Conservation (phyloP, 345 rosid species). For the Sisymbrium irio region DNA sequence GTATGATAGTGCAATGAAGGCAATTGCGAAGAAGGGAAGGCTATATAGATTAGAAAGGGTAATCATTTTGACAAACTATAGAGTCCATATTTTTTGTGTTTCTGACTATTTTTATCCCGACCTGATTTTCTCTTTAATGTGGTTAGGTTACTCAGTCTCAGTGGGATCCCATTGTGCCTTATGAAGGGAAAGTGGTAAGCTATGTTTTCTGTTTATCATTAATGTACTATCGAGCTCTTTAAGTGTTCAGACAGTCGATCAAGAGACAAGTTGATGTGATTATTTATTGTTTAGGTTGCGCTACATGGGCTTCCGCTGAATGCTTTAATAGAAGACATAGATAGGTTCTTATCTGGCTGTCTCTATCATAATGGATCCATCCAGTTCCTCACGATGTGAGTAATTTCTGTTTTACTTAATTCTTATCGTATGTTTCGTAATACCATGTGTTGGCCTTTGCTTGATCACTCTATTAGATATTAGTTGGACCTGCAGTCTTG, state of each 20-base stretch:
- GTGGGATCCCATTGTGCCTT: conserved; percentile 51
- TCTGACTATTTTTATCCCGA: neutral
- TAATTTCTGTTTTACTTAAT: neutral
- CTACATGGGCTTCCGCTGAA: conserved; percentile 57
- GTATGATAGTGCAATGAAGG: conserved; percentile 42
- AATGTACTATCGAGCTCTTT: neutral
- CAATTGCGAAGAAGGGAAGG: conserved; percentile 47
- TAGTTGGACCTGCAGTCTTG: too few species aligned
- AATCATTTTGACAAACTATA: conserved; percentile 14
- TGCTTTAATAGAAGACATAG: conserved; percentile 56
- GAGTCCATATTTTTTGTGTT: neutral
- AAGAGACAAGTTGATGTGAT: neutral
- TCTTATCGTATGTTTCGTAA: neutral
- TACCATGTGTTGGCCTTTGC: neutral
- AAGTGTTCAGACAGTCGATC: neutral
- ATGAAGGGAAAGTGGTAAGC: conserved; percentile 73
- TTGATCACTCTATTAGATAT: neutral
- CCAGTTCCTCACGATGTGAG: conserved; percentile 41
- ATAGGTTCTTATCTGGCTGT: conserved; percentile 72
- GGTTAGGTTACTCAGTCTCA: conserved; percentile 47
- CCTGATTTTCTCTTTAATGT: conserved; percentile 10
- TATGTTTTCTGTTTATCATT: neutral
- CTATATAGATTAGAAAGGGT: conserved; percentile 62
- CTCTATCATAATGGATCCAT: conserved; percentile 53
- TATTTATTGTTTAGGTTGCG: conserved; percentile 43